A percentile compares a stretch with the other conserved stretches of the same genome.
These are phyloP conservation scores for Coemansia erecta DNA, from an alignment of 192 early-diverging fungal genomes.

Conservation along the genomic window DNA sequence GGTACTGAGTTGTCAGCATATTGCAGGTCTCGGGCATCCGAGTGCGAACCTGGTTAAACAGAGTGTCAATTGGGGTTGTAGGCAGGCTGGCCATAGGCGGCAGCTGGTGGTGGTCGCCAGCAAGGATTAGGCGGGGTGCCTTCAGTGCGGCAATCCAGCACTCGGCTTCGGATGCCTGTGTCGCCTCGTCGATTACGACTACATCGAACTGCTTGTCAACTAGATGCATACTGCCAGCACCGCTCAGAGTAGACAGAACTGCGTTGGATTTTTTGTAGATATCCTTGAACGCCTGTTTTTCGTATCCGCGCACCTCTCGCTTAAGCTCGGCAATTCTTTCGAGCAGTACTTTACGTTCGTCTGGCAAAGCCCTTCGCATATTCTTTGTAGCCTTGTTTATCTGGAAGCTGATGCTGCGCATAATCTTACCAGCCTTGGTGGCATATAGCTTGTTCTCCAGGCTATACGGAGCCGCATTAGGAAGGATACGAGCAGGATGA, in stretches of 20 bases:
- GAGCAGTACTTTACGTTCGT: conserved; percentile 64
- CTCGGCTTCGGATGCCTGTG: conserved; percentile 81
- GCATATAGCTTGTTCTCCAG: conserved; percentile 67
- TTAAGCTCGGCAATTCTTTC: conserved; percentile 65
- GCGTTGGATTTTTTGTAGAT: conserved; percentile 63
- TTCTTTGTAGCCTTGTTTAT: conserved; percentile 65
- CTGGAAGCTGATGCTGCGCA: conserved; percentile 73
- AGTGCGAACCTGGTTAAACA: conserved; percentile 78
- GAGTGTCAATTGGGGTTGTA: conserved; percentile 64
- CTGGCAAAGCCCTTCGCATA: conserved; percentile 58
- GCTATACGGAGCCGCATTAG: conserved; percentile 62
- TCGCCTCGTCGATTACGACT: conserved; percentile 87
- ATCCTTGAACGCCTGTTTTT: conserved; percentile 62
- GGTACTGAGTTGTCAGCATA: conserved; percentile 82
- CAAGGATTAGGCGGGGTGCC: conserved; percentile 71
- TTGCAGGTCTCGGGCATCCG: conserved; percentile 63
- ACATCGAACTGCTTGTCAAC: conserved; percentile 66
- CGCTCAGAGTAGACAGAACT: conserved; percentile 78
- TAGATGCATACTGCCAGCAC: conserved; percentile 52
- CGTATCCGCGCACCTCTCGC: conserved; percentile 66
- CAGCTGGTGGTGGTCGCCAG: conserved; percentile 87
- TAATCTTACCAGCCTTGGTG: conserved; percentile 69
- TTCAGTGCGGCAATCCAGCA: conserved; percentile 85
- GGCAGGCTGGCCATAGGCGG: conserved; percentile 64
- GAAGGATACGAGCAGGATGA: conserved; percentile 79